A percentile compares a stretch with the other conserved stretches of the same genome.
phyloP scores from a whole-genome alignment of 106 monocot genomes.

The Apostasia shenzhenica region DNA sequence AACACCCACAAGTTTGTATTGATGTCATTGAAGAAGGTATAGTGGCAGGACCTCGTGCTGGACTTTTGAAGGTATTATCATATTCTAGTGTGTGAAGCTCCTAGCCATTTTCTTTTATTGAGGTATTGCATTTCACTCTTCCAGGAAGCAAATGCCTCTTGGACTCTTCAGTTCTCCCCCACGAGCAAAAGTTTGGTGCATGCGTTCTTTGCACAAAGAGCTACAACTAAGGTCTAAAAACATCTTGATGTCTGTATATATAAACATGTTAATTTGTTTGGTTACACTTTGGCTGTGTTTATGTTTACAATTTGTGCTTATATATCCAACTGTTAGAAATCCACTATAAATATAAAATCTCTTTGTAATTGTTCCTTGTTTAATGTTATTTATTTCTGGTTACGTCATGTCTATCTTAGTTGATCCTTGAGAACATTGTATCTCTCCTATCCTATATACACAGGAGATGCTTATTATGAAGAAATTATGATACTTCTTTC shows the following conservation, averaged over 20 bases:
- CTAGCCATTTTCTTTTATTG: not conserved
- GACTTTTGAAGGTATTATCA: slow-evolving; percentile 72
- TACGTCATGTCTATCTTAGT: too few species aligned
- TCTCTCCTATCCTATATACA: too few species aligned
- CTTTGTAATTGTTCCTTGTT: too few species aligned
- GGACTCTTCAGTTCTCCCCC: slow-evolving; percentile 56
- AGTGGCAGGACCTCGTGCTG: slow-evolving; percentile 77
- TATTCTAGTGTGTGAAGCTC: not conserved
- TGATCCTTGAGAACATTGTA: too few species aligned
- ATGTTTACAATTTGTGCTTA: not conserved
- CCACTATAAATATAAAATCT: too few species aligned
- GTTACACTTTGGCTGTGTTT: slow-evolving; percentile 3
- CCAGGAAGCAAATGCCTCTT: slow-evolving; percentile 72
- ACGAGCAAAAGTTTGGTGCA: slow-evolving; percentile 81
- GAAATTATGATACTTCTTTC: too few species aligned
- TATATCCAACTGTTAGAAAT: too few species aligned
- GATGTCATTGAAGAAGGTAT: slow-evolving; percentile 94
- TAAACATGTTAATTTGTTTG: not conserved
- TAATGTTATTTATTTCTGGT: too few species aligned
- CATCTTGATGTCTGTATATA: not conserved
- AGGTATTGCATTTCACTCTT: slow-evolving; percentile 8
- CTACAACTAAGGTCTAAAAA: slow-evolving; percentile 70
- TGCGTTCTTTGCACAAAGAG: slow-evolving; percentile 86
- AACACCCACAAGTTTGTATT: slow-evolving; percentile 78
- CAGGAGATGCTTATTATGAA: too few species aligned